phyloP scores from a whole-genome alignment of 2,329 filamentous ascomycete genomes.

The Ceratocystis harringtonii region DNA sequence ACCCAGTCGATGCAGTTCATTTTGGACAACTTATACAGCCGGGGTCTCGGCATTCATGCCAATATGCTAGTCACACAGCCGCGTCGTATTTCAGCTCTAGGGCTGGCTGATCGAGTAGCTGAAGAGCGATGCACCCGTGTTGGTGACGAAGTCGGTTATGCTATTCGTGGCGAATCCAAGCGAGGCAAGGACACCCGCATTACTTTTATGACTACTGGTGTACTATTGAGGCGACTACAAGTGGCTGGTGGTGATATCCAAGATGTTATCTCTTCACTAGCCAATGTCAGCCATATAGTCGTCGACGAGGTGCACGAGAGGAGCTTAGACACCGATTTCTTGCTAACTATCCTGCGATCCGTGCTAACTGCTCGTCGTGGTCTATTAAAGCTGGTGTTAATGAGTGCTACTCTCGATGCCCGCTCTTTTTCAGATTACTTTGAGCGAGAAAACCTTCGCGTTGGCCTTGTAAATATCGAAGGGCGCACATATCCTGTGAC shows the following conservation, averaged over 20 bases:
- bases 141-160: slow-evolving; percentile 80
- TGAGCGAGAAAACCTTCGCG: slow-evolving; percentile 46
- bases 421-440: slow-evolving; percentile 77
- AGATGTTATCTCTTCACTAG: slow-evolving; percentile 65
- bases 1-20: slow-evolving; percentile 87
- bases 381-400: slow-evolving; percentile 76
- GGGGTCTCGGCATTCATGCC: slow-evolving; percentile 56
- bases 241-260: slow-evolving; percentile 37
- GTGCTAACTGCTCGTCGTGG: slow-evolving; percentile 61
- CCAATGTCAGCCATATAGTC: slow-evolving; percentile 84
- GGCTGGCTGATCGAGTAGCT: slow-evolving; percentile 83
- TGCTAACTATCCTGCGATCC: slow-evolving; percentile 74
- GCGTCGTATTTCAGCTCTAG: slow-evolving; percentile 81
- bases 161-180: slow-evolving; percentile 80
- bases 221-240: slow-evolving; percentile 78
- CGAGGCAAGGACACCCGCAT: slow-evolving; percentile 63
- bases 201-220: slow-evolving; percentile 91
- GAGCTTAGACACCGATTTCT: slow-evolving; percentile 85
- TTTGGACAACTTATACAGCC: slow-evolving; percentile 72
- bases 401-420: slow-evolving; percentile 92
- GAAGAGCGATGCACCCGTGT: slow-evolving; percentile 73
- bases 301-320: slow-evolving; percentile 96
- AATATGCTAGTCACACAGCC: slow-evolving; percentile 96
- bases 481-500: slow-evolving; percentile 81
- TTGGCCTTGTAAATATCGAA: slow-evolving; percentile 72